Evolutionary conservation across 2,329 filamentous ascomycete species (phyloP), one percentile per base, ranked within the genome.

Genomic region (Penicillium sp.): DNA sequence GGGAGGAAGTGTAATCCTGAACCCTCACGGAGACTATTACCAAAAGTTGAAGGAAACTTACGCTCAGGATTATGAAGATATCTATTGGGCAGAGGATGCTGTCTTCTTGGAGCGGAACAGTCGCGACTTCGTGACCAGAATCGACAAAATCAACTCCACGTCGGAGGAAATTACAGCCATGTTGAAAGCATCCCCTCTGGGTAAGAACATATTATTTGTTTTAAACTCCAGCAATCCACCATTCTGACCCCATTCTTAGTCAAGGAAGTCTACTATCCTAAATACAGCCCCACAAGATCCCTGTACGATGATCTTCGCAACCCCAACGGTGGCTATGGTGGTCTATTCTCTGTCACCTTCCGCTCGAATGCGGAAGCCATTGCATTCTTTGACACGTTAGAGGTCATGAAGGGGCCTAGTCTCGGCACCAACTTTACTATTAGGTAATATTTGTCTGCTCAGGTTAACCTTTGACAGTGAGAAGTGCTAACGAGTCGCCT

Each of bases 31-130:
- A n/a, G 84, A 77, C 44, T 89, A 88, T 75, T 96, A 96, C 72
- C 53, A 71, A 2, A 64, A 75, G 0, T 74, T 99, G n/a, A 93
- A 91, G 69, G 69, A 78, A 5, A 79, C 81, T n/a, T 84, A 90
- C 70, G 75, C 76, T 4, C 71, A 73, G 8, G 84, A 89, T 42
- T 94, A 89, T 70, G 90, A 96, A 74, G 91, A 97, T 72, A 92
- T 89, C 52, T 92, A 94, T 71, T 99, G 94, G 91, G 85, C 89
- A 18, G 93, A 97, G 77, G 94, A 99, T 74, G 86, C 89, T 47
- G 86, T 99, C 37, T 96, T 97, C 75, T 87, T 99, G 77, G 94
- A 99, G 76, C 85, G 93, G 59, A 99, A 99, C 74, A 97, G 92
- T 71, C 88, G 94, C 15, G 92, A 97, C 76, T 97, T 97, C 71